Evolutionary conservation across 2,329 filamentous ascomycete genomes (phyloP).

Genomic region (Sporothrix inflata): DNA sequence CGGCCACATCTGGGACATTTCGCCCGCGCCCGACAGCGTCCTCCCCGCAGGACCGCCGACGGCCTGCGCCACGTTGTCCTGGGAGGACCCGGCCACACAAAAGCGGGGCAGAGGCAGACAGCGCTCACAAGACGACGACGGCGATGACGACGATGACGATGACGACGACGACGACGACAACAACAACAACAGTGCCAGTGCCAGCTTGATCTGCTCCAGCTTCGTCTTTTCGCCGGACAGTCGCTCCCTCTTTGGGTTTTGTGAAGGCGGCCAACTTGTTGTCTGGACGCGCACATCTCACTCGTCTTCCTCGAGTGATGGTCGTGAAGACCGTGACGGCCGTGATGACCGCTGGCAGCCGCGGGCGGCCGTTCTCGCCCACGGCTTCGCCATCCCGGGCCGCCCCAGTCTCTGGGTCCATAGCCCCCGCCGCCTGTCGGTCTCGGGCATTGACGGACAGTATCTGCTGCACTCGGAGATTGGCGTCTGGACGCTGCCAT

Average conservation of each 20-base stretch:
- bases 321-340: too few relatives aligned
- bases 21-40: neutral
- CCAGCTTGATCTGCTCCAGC: neutral
- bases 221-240: constrained; percentile 23
- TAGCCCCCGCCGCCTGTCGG: constrained; percentile 13
- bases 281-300: constrained; percentile 9
- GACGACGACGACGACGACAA: neutral
- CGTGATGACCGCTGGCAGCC: constrained; percentile 1
- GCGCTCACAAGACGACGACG: constrained; percentile 11
- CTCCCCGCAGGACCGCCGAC: neutral
- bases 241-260: constrained; percentile 19
- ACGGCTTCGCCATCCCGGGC: neutral
- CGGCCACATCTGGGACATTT: constrained; percentile 13
- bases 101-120: neutral
- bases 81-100: neutral
- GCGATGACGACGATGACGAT: neutral
- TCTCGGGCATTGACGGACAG: constrained; percentile 14
- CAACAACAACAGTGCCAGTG: neutral
- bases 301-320: neutral
- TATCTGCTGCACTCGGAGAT: constrained; percentile 24
- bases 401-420: constrained; percentile 1
- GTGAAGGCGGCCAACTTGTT: neutral
- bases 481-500: constrained; percentile 20
- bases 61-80: neutral
- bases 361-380: neutral